These are phyloP conservation scores for Aspergillus brasiliensis DNA, from an alignment of 2,329 filamentous ascomycete genomes.

Conservation along the genomic window DNA sequence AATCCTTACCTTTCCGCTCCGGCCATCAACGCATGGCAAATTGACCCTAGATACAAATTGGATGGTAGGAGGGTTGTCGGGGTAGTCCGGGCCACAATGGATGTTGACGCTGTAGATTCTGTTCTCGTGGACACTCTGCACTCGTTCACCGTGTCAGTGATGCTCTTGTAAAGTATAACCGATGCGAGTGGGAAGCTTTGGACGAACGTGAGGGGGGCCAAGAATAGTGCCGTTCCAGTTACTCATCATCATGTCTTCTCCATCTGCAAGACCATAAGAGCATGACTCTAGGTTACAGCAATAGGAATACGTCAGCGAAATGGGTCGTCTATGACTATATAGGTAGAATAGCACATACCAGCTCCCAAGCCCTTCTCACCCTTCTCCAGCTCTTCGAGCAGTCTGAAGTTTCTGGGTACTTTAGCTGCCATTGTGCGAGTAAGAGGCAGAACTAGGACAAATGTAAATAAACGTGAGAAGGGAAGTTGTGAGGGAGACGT, in stretches of 20 bases:
- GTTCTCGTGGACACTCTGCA: conserved; percentile 91
- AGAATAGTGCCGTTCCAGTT: conserved; percentile 99
- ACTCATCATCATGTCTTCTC: conserved; percentile 93
- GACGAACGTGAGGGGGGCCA: conserved; percentile 86
- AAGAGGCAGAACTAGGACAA: background rate
- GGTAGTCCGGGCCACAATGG: conserved; percentile 88
- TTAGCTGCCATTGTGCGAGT: conserved; percentile 62
- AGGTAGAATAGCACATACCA: conserved; percentile 48
- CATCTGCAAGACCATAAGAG: conserved; percentile 92
- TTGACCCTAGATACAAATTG: conserved; percentile 95
- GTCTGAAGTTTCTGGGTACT: conserved; percentile 91
- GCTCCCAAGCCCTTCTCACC: conserved; percentile 96
- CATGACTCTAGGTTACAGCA: conserved; percentile 71
- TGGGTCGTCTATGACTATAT: conserved; percentile 9
- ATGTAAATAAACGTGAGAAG: background rate
- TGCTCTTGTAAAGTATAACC: conserved; percentile 3
- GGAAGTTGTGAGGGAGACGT: conserved; percentile 14
- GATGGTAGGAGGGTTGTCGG: conserved; percentile 83
- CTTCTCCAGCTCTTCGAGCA: conserved; percentile 97
- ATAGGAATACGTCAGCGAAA: conserved; percentile 26
- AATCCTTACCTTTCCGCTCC: conserved; percentile 67
- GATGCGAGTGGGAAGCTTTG: background rate
- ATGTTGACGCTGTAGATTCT: conserved; percentile 98
- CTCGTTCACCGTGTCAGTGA: conserved; percentile 18
- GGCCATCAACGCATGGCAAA: conserved; percentile 86